Evolutionary conservation across 2,329 filamentous ascomycete species (phyloP), one percentile per base, ranked within the genome.

Genomic region (Bretziella fagacearum): DNA sequence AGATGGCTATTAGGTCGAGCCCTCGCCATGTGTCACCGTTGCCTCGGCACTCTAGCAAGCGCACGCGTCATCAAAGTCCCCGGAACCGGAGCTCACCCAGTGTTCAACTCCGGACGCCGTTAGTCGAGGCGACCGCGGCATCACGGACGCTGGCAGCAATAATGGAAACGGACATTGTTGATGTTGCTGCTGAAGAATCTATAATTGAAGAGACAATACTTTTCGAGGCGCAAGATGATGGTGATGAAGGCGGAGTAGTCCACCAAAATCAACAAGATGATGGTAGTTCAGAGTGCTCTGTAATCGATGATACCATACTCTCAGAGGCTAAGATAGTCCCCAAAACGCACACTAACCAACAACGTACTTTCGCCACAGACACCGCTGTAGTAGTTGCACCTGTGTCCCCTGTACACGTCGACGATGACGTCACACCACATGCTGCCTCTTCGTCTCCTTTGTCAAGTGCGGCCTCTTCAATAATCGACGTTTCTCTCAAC

Each of bases 1-100:
- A 49, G 15, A 49, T 49, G 35, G 47, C 42, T 26, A 49, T 49
- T 23, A 43, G 47, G 18, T 41, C 47, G 4, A 49, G 47, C 13
- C 33, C 47, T 26, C 33, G 29, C 13, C 22, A 26, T 8, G 20
- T 15, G 6, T 29, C 25, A 18, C 23, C 30, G 10, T 18, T 37
- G 15, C 23, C 32, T 11, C 3, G 18, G 17, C 44, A 36, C 8
- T 7, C 22, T 20, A 46, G 23, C 15, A 49, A 49, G 18, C 33
- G 43, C 3, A 15, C 44, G 8, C 20, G 41, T 13, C 17, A 20
- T 32, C 17, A 8, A 8, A 39, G 36, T n/a, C 36, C 36, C 5
- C 13, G 36, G 36, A 23, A 20, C 20, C n/a, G 7, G 6, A 33
- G 30, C 30, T 5, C 17, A 17, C 30, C 7, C 30, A 33, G 13